Evolutionary conservation across 345 rosid genomes (phyloP), one percentile per base, ranked within the genome.

Genomic region (Jatropha curcas): DNA sequence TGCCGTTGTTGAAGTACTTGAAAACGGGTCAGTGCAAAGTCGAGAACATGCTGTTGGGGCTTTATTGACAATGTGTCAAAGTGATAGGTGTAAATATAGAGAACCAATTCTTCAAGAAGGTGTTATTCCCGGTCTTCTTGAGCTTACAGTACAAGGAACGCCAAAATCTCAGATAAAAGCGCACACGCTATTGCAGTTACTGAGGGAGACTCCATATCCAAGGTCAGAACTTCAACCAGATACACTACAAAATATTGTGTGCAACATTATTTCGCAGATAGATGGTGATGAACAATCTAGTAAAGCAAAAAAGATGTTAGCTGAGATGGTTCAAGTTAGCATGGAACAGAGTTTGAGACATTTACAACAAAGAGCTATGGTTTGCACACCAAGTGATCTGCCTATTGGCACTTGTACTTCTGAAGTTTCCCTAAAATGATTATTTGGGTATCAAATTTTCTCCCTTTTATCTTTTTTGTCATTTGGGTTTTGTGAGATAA

Each of bases 311-410:
- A 91, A 90, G 82, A 95, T 92, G 97, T 84, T 95, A 50, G 86
- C 97, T 20, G 99, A 95, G 83, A 95, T 95, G 99, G 98, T 95
- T 39, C 96, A 95, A 77, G 97, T 92, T 37, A 92, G 99, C 81
- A 92, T 95, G 99, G 99, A 95, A 56, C 92, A 92, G 82, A 95
- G 97, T 82, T 82, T 95, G 85, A 88, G 93, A 77, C 98, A 92
- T 88, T 62, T 95, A 67, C 98, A 95, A 81, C 90, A 82, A 83
- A 88, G 99, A 81, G 99, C 99, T 72, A 82, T 89, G 63, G 92
- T 91, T 39, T 86, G 88, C 70, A 83, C 92, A 1, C 88, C 96
- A 5, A 65, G 87, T 63, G 92, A 89, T 77, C 63, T 90, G 82
- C 84, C 95, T 74, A 80, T 86, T 64, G 53, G 79, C 63, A 86